phyloP scores from a whole-genome alignment of 495 filamentous ascomycete species.

The Aspergillus mulundensis region DNA sequence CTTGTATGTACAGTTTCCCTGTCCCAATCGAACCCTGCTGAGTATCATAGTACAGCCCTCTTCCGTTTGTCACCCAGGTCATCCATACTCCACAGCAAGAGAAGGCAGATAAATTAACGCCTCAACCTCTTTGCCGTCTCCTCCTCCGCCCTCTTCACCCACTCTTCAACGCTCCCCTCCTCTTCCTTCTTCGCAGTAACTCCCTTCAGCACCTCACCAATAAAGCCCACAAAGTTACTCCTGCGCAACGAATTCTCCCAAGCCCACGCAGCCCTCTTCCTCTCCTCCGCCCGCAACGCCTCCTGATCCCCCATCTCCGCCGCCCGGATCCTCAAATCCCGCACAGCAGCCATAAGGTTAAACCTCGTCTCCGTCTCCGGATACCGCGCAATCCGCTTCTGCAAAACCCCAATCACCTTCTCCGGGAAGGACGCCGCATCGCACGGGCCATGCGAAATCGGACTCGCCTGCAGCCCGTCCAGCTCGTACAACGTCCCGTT shows the following conservation, averaged over 20 bases:
- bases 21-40: too few species aligned
- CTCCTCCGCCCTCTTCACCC: slow-evolving; percentile 72
- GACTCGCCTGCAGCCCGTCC: slow-evolving; percentile 88
- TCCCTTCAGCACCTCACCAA: slow-evolving; percentile 83
- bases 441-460: slow-evolving; percentile 81
- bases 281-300: slow-evolving; percentile 71
- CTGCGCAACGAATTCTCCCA: slow-evolving; percentile 93
- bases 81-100: too few species aligned
- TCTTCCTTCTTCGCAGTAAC: slow-evolving; percentile 68
- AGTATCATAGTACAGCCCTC: too few species aligned
- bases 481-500: slow-evolving; percentile 84
- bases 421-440: slow-evolving; percentile 65
- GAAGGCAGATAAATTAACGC: slow-evolving; percentile 17
- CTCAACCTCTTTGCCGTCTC: slow-evolving; percentile 67
- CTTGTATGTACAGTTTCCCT: too few species aligned
- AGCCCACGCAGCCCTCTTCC: slow-evolving; percentile 79
- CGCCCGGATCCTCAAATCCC: slow-evolving; percentile 72
- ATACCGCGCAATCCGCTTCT: slow-evolving; percentile 79
- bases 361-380: slow-evolving; percentile 86
- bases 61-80: too few species aligned
- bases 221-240: slow-evolving; percentile 96
- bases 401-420: slow-evolving; percentile 81
- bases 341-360: slow-evolving; percentile 89
- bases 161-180: slow-evolving; percentile 64
- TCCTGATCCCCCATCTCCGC: slow-evolving; percentile 80